These are phyloP conservation scores for Populus hybrid DNA, from an alignment of 441 rosid species.

Conservation along the genomic window DNA sequence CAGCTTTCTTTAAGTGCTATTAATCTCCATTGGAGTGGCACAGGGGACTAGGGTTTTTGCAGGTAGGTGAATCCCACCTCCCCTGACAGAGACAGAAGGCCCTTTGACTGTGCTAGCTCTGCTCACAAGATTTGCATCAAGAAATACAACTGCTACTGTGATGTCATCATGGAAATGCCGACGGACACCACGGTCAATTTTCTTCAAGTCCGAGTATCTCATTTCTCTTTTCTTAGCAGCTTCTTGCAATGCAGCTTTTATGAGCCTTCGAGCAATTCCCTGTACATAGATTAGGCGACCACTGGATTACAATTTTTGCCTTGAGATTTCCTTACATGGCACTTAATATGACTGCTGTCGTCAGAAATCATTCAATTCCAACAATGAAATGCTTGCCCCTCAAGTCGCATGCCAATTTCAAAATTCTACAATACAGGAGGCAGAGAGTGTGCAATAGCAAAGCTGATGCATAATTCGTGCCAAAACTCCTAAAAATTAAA, in stretches of 20 bases:
- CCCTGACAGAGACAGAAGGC: slow-evolving; percentile 58
- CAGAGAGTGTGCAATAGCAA: slow-evolving; percentile 11
- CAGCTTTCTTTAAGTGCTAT: slow-evolving; percentile 20
- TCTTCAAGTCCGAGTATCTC: slow-evolving; percentile 82
- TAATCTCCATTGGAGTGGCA: slow-evolving; percentile 32
- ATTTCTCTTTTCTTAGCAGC: slow-evolving; percentile 80
- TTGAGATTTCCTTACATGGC: background rate
- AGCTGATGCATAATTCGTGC: background rate
- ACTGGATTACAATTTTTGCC: background rate
- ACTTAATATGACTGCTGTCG: background rate
- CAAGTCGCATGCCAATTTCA: background rate
- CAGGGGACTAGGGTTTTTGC: slow-evolving; percentile 50
- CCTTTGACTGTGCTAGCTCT: slow-evolving; percentile 59
- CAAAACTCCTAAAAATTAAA: background rate
- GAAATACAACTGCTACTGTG: slow-evolving; percentile 62
- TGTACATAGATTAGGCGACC: slow-evolving; percentile 25
- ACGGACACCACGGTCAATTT: slow-evolving; percentile 77
- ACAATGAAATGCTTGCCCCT: background rate
- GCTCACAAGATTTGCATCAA: slow-evolving; percentile 60
- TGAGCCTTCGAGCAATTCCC: slow-evolving; percentile 78
- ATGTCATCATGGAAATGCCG: slow-evolving; percentile 88
- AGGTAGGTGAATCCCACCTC: slow-evolving; percentile 57
- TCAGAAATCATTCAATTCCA: background rate
- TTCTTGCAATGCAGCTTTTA: slow-evolving; percentile 64
- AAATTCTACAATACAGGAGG: background rate